Evolutionary conservation across 2,329 filamentous ascomycete genomes (phyloP).

Genomic region (Aspergillus tamarii): DNA sequence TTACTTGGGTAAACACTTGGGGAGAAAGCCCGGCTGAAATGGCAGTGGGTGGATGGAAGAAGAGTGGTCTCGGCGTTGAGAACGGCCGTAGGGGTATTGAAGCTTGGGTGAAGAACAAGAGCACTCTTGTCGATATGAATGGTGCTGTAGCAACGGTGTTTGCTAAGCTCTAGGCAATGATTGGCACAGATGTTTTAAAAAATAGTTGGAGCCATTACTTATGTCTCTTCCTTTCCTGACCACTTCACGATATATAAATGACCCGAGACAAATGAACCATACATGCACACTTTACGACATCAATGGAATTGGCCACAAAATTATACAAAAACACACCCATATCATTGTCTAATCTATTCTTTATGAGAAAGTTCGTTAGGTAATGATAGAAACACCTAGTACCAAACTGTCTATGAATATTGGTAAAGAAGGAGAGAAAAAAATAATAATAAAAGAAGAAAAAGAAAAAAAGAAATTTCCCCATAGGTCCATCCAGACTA

Average conservation of each 20-base stretch:
- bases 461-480: neutral
- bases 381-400: constrained; percentile 4
- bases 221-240: neutral
- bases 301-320: neutral
- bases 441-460: too few species aligned
- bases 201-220: neutral
- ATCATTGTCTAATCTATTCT: constrained; percentile 8
- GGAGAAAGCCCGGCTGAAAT: constrained; percentile 91
- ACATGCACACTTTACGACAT: neutral
- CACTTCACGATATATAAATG: neutral
- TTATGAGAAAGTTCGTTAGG: neutral
- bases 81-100: constrained; percentile 79
- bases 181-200: neutral
- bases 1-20: constrained; percentile 93
- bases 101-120: constrained; percentile 85
- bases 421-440: neutral
- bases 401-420: constrained; percentile 16
- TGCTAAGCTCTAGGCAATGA: constrained; percentile 60
- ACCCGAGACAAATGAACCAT: neutral
- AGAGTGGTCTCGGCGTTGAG: constrained; percentile 84
- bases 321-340: neutral
- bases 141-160: constrained; percentile 73
- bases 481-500: neutral
- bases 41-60: constrained; percentile 90
- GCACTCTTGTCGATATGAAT: constrained; percentile 81